Evolutionary conservation across 305 asterid genomes (phyloP), one percentile per base, ranked within the genome.

Genomic region (Andrographis paniculata): DNA sequence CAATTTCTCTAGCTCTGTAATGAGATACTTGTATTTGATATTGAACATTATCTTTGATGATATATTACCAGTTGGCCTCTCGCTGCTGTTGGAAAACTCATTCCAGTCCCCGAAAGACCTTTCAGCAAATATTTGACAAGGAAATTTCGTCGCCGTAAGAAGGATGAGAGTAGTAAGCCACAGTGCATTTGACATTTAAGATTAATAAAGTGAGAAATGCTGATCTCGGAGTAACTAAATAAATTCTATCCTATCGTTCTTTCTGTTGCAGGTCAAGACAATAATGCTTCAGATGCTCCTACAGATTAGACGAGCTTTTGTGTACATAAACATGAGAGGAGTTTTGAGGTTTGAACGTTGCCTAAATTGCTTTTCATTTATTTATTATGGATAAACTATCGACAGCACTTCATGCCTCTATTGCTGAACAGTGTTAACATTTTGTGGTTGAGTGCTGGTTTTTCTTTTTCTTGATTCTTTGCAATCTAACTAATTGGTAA

Each of bases 61-160:
- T 47, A 37, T 45, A 16, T 43, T 50, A 18, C 47, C 70, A 87
- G 97, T 22, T 88, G 97, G 97, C 97, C 97, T 35, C 95, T 88
- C 43, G 97, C 95, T 52, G 73, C 53, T 18, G 59, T 77, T 47
- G 97, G 89, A 45, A 88, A 88, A 66, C 43, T 81, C 53, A 72
- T 84, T 43, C 95, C 95, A 9, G 97, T 84, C 14, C 97, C 95
- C 0, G 79, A 71, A 54, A 75, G 48, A 61, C 79, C 92, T 14
- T 66, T 81, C 14, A 37, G 75, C 14, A 82, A 74, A 33, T 65
- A 58, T 50, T 63, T 81, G 8, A 59, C 51, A 1, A 48, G 31
- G 52, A 75, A 55, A 55, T 37, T 45, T 11, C 61, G 9, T 18
- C 45, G 9, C 20, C 45, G 47, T 33, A 50, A 65, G 45, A 68